phyloP scores from a whole-genome alignment of 257 asterid species.

The Parsonsia alboflavescens region DNA sequence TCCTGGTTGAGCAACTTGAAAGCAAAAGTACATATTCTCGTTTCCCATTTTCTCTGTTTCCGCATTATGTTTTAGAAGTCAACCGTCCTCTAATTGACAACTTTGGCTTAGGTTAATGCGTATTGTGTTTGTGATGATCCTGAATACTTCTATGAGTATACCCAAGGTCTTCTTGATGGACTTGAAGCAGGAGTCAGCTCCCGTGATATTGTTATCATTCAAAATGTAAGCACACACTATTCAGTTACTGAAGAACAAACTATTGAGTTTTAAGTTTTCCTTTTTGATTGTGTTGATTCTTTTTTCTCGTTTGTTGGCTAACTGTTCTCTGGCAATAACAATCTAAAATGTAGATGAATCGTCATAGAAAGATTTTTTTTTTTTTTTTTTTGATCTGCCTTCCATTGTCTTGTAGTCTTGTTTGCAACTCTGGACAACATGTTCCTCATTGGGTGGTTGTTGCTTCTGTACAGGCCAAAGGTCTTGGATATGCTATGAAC shows the following conservation, averaged over 20 bases:
- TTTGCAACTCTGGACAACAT: neutral
- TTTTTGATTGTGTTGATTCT: neutral
- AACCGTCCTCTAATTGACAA: constrained; percentile 8
- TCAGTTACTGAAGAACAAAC: neutral
- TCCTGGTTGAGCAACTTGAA: constrained; percentile 64
- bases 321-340: neutral
- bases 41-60: constrained; percentile 11
- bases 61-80: constrained; percentile 1
- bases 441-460: neutral
- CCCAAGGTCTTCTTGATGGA: constrained; percentile 81
- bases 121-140: constrained; percentile 92
- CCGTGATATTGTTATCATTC: constrained; percentile 67
- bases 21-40: constrained; percentile 51
- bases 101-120: constrained; percentile 58
- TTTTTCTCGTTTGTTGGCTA: neutral
- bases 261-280: neutral
- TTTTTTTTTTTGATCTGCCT: neutral
- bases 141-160: constrained; percentile 68
- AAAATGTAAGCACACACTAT: constrained; percentile 46
- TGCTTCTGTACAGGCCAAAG: constrained; percentile 68
- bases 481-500: constrained; percentile 93
- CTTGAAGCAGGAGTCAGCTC: constrained; percentile 68
- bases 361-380: neutral
- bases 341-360: neutral
- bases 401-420: neutral